Evolutionary conservation across 805 yeast genomes (phyloP).

Genomic region (Yueomyces sp.): DNA sequence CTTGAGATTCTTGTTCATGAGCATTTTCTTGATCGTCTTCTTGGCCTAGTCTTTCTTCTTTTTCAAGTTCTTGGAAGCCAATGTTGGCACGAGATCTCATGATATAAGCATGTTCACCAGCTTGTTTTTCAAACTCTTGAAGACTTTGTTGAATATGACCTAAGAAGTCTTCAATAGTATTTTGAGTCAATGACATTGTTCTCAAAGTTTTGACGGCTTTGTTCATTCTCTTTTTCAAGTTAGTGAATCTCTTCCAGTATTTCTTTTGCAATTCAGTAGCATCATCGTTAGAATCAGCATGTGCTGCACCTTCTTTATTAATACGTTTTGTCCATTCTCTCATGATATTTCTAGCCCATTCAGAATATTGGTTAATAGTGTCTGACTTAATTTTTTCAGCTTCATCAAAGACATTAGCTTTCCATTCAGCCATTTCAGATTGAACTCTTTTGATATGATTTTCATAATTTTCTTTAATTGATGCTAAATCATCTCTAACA

Average conservation of each 20-base stretch:
- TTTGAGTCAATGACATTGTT: constrained; percentile 2
- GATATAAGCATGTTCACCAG: constrained; percentile 41
- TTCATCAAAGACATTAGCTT: background rate
- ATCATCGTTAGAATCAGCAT: background rate
- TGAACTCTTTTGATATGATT: background rate
- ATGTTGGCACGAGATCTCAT: constrained; percentile 43
- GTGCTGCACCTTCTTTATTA: background rate
- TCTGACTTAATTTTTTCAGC: background rate
- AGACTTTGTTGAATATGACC: background rate
- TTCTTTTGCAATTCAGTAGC: constrained; percentile 8
- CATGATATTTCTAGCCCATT: constrained; percentile 52
- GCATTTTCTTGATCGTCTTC: background rate
- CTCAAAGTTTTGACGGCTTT: constrained; percentile 23
- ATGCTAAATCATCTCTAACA: background rate
- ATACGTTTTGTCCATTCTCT: constrained; percentile 41
- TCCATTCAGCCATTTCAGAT: background rate
- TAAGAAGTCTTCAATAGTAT: background rate
- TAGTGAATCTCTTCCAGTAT: constrained; percentile 49
- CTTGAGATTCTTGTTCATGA: background rate
- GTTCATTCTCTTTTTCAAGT: constrained; percentile 38
- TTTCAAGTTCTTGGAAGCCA: constrained; percentile 40
- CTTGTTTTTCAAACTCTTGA: background rate
- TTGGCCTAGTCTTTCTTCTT: constrained; percentile 20
- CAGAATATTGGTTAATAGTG: constrained; percentile 25
- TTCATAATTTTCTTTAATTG: background rate